Conservation (phyloP, 1,139 yeast genomes). For the Yamadazyma triangularis region DNA sequence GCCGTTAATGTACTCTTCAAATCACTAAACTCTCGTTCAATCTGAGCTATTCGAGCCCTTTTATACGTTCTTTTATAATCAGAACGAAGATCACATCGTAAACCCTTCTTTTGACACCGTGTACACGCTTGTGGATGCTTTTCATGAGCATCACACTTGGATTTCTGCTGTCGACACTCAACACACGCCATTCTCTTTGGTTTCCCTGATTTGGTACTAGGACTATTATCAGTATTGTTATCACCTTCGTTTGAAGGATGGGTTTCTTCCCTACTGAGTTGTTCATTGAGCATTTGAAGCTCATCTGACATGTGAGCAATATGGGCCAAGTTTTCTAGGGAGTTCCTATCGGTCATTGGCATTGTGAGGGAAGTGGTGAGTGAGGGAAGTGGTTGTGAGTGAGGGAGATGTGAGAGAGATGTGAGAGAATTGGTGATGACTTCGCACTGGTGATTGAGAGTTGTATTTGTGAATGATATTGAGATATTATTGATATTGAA, state of each 20-base stretch:
- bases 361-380: no score
- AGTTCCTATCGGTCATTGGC: no score
- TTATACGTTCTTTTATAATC: constrained; percentile 88
- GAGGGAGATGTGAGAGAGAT: no score
- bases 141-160: constrained; percentile 83
- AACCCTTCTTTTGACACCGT: constrained; percentile 66
- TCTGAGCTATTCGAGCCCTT: constrained; percentile 77
- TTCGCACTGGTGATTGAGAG: no score
- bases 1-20: constrained; percentile 56
- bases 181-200: constrained; percentile 80
- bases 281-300: constrained; percentile 28
- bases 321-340: constrained; percentile 40
- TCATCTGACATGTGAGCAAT: constrained; percentile 45
- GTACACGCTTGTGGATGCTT: constrained; percentile 78
- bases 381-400: no score
- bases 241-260: neutral
- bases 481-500: no score
- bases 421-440: no score
- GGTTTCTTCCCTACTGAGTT: constrained; percentile 15
- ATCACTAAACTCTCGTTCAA: constrained; percentile 74
- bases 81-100: constrained; percentile 67
- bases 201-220: constrained; percentile 17
- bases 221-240: neutral
- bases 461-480: no score
- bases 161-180: constrained; percentile 92